phyloP scores from a whole-genome alignment of 2,329 filamentous ascomycete species.

The Clarireedia paspali region DNA sequence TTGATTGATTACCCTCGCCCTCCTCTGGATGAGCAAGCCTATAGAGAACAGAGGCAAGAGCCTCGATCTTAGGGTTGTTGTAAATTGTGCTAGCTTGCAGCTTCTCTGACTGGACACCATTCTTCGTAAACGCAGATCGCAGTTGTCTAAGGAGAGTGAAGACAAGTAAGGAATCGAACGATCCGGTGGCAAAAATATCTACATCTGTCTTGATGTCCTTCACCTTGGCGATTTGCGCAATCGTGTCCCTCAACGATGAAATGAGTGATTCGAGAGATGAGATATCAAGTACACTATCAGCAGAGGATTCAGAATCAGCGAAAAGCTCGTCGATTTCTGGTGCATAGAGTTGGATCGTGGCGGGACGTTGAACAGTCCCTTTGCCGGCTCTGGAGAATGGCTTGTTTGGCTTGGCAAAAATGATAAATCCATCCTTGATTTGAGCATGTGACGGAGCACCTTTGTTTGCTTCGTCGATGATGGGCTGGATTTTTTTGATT shows the following conservation, averaged over 20 bases:
- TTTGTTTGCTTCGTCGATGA: constrained; percentile 8
- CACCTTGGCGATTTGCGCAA: neutral
- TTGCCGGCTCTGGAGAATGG: constrained; percentile 11
- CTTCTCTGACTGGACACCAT: neutral
- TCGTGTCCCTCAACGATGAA: neutral
- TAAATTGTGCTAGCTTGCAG: constrained; percentile 6
- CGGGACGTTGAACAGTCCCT: constrained; percentile 9
- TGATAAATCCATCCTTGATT: neutral
- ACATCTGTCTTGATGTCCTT: neutral
- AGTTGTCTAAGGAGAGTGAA: constrained; percentile 8
- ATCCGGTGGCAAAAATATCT: constrained; percentile 5
- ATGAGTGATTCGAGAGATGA: neutral
- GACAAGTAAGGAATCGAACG: constrained; percentile 7
- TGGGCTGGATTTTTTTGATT: constrained; percentile 19
- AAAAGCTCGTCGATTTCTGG: constrained; percentile 12
- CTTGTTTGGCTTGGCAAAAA: constrained; percentile 5
- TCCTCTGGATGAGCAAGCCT: neutral
- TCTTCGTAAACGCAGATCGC: constrained; percentile 2
- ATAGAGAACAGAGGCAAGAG: constrained; percentile 2
- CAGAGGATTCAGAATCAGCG: neutral
- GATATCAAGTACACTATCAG: neutral
- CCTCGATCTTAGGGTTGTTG: constrained; percentile 2
- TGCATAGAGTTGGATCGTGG: constrained; percentile 6
- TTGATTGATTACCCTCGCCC: neutral
- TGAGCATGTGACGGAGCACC: constrained; percentile 3